Evolutionary conservation across 1,284 basidiomycete genomes (phyloP).

Genomic region (Meira miltonrushii): DNA sequence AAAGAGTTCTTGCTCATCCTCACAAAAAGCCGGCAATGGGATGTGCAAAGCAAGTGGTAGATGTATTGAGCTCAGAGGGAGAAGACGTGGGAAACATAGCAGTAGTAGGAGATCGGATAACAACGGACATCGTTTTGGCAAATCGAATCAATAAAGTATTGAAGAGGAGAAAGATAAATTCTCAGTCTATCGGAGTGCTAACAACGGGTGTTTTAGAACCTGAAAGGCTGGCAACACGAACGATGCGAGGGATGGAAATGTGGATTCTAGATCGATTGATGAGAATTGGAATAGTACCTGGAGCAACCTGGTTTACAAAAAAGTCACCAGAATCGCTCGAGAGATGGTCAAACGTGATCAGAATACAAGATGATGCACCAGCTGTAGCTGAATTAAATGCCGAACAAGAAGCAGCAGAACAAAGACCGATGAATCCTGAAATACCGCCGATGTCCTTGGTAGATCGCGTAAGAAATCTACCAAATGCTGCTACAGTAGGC

Average conservation of each 20-base stretch:
- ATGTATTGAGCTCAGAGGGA: constrained; percentile 60
- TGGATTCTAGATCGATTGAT: neutral
- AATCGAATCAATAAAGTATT: constrained; percentile 59
- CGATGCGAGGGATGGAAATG: constrained; percentile 48
- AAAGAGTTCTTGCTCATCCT: constrained; percentile 74
- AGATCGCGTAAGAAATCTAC: neutral
- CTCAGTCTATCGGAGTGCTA: constrained; percentile 31
- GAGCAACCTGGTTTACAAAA: constrained; percentile 2
- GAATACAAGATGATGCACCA: neutral
- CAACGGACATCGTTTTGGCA: constrained; percentile 83
- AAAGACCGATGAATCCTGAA: neutral
- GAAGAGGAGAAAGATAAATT: constrained; percentile 13
- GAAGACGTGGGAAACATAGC: constrained; percentile 59
- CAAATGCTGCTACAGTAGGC: neutral
- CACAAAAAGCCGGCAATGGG: constrained; percentile 65
- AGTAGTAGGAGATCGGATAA: constrained; percentile 80
- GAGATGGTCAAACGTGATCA: neutral
- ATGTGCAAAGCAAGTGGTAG: constrained; percentile 65
- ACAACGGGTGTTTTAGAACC: constrained; percentile 48
- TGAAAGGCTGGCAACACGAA: constrained; percentile 45
- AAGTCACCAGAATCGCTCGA: neutral
- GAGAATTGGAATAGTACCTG: constrained; percentile 1
- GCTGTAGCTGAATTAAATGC: neutral
- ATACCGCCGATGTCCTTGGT: neutral
- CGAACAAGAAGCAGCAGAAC: neutral